Conservation (phyloP, 306 rosid species). For the Mimosa pudica region DNA sequence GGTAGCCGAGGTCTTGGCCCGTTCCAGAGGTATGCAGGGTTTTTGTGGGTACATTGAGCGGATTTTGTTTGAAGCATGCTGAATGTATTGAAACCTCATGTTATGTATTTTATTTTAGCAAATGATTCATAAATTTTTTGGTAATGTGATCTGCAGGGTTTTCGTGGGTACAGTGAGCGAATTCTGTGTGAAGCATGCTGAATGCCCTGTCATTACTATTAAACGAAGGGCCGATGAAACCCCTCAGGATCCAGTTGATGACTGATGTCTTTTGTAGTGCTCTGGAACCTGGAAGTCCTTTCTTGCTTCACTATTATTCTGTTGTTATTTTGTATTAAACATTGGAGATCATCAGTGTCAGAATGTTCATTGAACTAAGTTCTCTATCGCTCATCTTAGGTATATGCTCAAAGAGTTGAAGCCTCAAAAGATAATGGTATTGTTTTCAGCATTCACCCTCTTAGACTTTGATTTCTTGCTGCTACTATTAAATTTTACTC, state of each 20-base stretch:
- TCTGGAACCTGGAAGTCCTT: not conserved
- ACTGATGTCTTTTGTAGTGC: constrained; percentile 45
- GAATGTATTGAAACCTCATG: constrained; percentile 1
- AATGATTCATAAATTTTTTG: constrained; percentile 15
- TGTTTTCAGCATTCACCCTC: too few species aligned
- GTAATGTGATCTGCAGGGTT: constrained; percentile 57
- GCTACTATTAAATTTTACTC: too few species aligned
- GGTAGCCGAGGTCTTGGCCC: constrained; percentile 98
- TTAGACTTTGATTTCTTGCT: too few species aligned
- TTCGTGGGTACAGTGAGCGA: constrained; percentile 98
- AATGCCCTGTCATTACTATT: constrained; percentile 92
- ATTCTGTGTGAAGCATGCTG: constrained; percentile 91
- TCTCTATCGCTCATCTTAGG: not conserved
- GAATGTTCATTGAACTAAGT: constrained; percentile 14
- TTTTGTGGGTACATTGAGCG: too few species aligned
- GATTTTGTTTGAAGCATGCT: too few species aligned
- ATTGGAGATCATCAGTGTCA: constrained; percentile 19
- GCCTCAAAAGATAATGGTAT: too few species aligned
- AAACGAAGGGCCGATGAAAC: constrained; percentile 82
- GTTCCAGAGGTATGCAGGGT: constrained; percentile 84
- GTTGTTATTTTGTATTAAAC: not conserved
- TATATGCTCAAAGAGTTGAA: too few species aligned
- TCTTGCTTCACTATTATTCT: not conserved
- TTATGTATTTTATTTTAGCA: constrained; percentile 9
- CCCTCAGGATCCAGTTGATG: constrained; percentile 94